Evolutionary conservation across 305 asterid genomes (phyloP), one percentile per base, ranked within the genome.

Genomic region (Ilex paraguariensis): DNA sequence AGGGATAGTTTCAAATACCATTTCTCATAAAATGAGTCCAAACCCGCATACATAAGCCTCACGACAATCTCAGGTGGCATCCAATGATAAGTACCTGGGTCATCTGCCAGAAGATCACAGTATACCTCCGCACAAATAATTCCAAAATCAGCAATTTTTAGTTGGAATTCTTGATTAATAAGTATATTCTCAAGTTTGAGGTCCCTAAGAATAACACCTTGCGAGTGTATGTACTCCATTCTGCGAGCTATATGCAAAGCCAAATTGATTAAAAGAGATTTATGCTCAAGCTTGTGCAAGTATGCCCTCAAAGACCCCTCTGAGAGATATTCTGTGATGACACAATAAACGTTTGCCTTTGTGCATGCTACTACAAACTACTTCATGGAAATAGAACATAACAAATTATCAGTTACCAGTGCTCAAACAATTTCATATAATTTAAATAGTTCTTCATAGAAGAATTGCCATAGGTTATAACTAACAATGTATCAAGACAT

Each of bases 21-120:
- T 73, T 75, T 92, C 98, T 91, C 96, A 89, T 53, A 92, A 62
- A 59, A 89, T 85, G 65, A 92, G 95, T 44, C 98, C 98, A 53
- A 87, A n/a, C n/a, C n/a, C n/a, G n/a, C n/a, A n/a, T n/a, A n/a
- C n/a, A n/a, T n/a, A n/a, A n/a, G n/a, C n/a, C n/a, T n/a, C n/a
- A n/a, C n/a, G n/a, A n/a, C n/a, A n/a, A n/a, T n/a, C n/a, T n/a
- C n/a, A n/a, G n/a, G n/a, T n/a, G n/a, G n/a, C n/a, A n/a, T n/a
- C n/a, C n/a, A n/a, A n/a, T n/a, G n/a, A n/a, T n/a, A n/a, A n/a
- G n/a, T n/a, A n/a, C n/a, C n/a, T n/a, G n/a, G n/a, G n/a, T n/a
- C n/a, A n/a, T n/a, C n/a, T n/a, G n/a, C n/a, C n/a, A n/a, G n/a
- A n/a, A n/a, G n/a, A n/a, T n/a, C n/a, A n/a, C n/a, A n/a, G n/a